These are phyloP conservation scores for Rhinocladiella similis DNA, from an alignment of 2,329 filamentous ascomycete species.

Conservation along the genomic window DNA sequence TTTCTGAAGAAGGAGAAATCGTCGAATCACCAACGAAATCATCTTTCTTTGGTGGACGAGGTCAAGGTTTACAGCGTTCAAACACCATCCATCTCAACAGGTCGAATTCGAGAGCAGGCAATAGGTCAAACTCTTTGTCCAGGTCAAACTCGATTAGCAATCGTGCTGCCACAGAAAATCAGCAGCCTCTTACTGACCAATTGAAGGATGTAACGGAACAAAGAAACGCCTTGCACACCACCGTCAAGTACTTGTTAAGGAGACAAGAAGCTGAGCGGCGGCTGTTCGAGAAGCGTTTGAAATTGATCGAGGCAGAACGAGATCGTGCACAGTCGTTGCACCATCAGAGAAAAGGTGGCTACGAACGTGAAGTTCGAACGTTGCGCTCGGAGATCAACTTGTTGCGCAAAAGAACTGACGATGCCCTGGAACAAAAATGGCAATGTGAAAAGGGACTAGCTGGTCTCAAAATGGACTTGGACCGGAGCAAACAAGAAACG, in stretches of 20 bases:
- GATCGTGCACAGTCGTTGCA: conserved; percentile 60
- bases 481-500: conserved; percentile 92
- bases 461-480: conserved; percentile 93
- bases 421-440: conserved; percentile 94
- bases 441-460: conserved; percentile 87
- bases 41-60: conserved; percentile 43
- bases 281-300: conserved; percentile 79
- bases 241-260: conserved; percentile 80
- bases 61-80: conserved; percentile 23
- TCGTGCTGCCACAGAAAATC: conserved; percentile 58
- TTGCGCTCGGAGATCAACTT: conserved; percentile 82
- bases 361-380: conserved; percentile 77
- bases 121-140: conserved; percentile 53
- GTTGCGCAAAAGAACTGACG: conserved; percentile 82
- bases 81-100: conserved; percentile 49
- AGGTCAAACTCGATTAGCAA: conserved; percentile 56
- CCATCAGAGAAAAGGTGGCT: conserved; percentile 73
- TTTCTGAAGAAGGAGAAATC: conserved; percentile 58
- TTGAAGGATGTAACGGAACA: conserved; percentile 93
- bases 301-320: conserved; percentile 73
- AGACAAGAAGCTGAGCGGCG: conserved; percentile 82
- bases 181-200: conserved; percentile 72
- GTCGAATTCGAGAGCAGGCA: conserved; percentile 66
- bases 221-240: conserved; percentile 84
- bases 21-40: conserved; percentile 43